Evolutionary conservation across 2,329 filamentous ascomycete genomes (phyloP), one percentile per base, ranked within the genome.

Genomic region (Pyrenochaeta sp.): DNA sequence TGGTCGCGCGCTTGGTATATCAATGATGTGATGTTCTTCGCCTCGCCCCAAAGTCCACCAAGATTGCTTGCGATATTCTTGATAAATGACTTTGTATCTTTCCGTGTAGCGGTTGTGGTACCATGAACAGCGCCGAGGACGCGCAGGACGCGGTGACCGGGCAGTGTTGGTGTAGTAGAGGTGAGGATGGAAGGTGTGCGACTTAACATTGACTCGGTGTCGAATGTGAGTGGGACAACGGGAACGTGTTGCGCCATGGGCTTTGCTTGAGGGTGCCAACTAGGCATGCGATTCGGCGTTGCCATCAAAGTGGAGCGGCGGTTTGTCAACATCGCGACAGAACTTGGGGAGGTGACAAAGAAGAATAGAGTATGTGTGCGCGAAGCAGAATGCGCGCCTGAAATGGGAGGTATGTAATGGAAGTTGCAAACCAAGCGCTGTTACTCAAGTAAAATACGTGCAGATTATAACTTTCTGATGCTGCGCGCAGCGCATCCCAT

Each of bases 271-370:
- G 65, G 61, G 31, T 68, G 59, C 63, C 65, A 71, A 46, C 56
- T 65, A 9, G 67, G 60, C 52, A 63, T 61, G 32, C 64, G 64
- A 41, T 50, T 61, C 10, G 61, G 59, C 18, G 68, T 61, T n/a
- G 68, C 58, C 54, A 70, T 68, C 71, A 74, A 70, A 21, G 67
- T 74, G 12, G 70, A 73, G 54, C 68, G 70, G 49, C 70, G 70
- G 57, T 74, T 74, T 51, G 71, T 74, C 56, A 74, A 63, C 68
- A 74, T 72, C 18, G 44, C 67, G 37, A 20, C 45, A 17, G 18
- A 35, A n/a, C 3, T 36, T 36, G 4, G 23, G 9, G 4, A 27
- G 9, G 23, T 27, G 23, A 5, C 4, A 27, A 27, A 27, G 23
- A 27, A 27, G n/a, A 27, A 12, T 11, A 21, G 35, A 37, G 17